A percentile compares a stretch with the other conserved stretches of the same genome.
These are phyloP conservation scores for Tricholoma sp. DNA, from an alignment of 768 basidiomycete genomes.

Conservation along the genomic window DNA sequence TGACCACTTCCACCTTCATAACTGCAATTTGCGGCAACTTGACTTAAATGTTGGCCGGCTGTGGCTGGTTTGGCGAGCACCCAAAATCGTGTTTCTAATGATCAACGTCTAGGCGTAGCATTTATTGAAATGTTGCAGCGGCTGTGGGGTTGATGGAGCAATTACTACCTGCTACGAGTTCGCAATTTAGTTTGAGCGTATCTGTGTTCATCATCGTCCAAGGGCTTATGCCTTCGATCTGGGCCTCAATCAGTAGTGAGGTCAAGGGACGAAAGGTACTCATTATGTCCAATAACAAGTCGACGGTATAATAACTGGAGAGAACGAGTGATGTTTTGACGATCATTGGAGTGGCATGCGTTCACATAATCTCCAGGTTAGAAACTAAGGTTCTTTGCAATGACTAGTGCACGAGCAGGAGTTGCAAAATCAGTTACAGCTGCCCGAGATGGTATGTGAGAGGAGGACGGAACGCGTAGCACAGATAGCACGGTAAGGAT, in stretches of 20 bases:
- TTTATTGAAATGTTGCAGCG: conserved; percentile 33
- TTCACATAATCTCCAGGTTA: too few species aligned
- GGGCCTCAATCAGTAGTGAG: background rate
- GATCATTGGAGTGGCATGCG: too few species aligned
- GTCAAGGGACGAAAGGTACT: conserved; percentile 69
- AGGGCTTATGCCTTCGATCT: conserved; percentile 26
- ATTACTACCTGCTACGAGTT: conserved; percentile 53
- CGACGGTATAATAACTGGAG: background rate
- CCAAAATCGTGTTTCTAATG: conserved; percentile 47
- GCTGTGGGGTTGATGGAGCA: conserved; percentile 30
- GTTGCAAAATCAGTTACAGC: too few species aligned
- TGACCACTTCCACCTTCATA: too few species aligned
- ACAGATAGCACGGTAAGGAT: too few species aligned
- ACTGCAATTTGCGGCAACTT: too few species aligned
- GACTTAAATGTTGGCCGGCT: too few species aligned
- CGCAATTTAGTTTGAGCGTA: conserved; percentile 62
- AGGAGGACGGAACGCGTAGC: too few species aligned
- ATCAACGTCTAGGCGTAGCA: background rate
- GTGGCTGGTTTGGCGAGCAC: conserved; percentile 59
- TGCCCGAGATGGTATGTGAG: too few species aligned
- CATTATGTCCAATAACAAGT: background rate
- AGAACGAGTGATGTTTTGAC: too few species aligned
- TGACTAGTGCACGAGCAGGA: too few species aligned
- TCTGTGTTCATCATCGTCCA: conserved; percentile 74
- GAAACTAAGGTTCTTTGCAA: too few species aligned